Percentiles rank a stretch among this genome's conserved stretches.
These are phyloP conservation scores for Venustampulla echinocandica DNA, from an alignment of 495 filamentous ascomycete species.

Conservation along the genomic window DNA sequence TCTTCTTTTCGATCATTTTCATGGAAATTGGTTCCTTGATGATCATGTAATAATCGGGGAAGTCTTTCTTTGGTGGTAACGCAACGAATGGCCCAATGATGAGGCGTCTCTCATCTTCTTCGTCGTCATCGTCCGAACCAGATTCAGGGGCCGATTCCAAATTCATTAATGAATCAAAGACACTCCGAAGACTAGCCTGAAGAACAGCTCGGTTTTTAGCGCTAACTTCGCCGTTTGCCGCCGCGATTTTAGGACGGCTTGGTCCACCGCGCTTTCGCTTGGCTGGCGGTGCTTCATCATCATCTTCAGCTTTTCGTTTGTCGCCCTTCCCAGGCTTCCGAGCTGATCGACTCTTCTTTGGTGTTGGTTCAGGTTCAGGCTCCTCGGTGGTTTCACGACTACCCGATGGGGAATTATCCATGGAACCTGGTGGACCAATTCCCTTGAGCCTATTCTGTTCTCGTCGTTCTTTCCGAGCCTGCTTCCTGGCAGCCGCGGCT, in stretches of 20 bases:
- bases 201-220: constrained; percentile 51
- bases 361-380: constrained; percentile 34
- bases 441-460: constrained; percentile 61
- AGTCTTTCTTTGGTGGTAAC: constrained; percentile 75
- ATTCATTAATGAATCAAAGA: constrained; percentile 71
- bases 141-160: constrained; percentile 59
- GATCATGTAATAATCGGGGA: constrained; percentile 88
- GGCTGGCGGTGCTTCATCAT: constrained; percentile 69
- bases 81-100: constrained; percentile 94
- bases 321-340: constrained; percentile 59
- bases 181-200: constrained; percentile 62
- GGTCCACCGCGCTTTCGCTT: constrained; percentile 69
- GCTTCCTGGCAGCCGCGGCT: constrained; percentile 81
- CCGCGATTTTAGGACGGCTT: constrained; percentile 52
- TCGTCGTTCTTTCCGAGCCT: constrained; percentile 74
- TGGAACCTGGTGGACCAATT: constrained; percentile 28
- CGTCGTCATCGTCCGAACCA: constrained; percentile 49
- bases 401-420: constrained; percentile 66
- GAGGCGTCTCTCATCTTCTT: constrained; percentile 44
- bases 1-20: constrained; percentile 84
- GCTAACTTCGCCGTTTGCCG: constrained; percentile 38
- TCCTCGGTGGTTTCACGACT: constrained; percentile 72
- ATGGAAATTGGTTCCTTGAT: constrained; percentile 89
- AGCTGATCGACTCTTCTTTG: constrained; percentile 63
- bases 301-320: constrained; percentile 83